Evolutionary conservation across 2,329 filamentous ascomycete species (phyloP).

Genomic region (Tothia fuscella): DNA sequence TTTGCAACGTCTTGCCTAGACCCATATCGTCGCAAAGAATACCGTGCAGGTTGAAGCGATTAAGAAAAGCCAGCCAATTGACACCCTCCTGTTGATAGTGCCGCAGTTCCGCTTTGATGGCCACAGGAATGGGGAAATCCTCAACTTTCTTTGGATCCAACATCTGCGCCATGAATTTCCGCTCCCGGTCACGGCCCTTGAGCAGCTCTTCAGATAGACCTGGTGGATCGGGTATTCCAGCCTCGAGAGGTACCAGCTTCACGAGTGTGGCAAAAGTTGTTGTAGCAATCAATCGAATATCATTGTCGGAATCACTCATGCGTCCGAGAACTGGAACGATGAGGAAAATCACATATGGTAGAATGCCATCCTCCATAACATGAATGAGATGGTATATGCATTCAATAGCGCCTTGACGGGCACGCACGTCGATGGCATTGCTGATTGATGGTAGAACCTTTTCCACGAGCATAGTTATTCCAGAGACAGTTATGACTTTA

Average conservation of each 20-base stretch:
- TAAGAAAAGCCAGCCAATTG: slow-evolving; percentile 97
- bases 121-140: slow-evolving; percentile 81
- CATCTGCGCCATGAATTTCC: slow-evolving; percentile 93
- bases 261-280: slow-evolving; percentile 95
- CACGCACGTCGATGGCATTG: slow-evolving; percentile 78
- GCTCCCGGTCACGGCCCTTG: slow-evolving; percentile 81
- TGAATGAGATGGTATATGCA: slow-evolving; percentile 94
- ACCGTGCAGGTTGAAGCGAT: slow-evolving; percentile 93
- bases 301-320: slow-evolving; percentile 97
- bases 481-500: slow-evolving; percentile 88
- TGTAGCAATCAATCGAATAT: slow-evolving; percentile 85
- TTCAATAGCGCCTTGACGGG: slow-evolving; percentile 87
- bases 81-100: slow-evolving; percentile 98
- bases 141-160: slow-evolving; percentile 96
- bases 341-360: slow-evolving; percentile 97
- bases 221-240: slow-evolving; percentile 91
- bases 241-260: slow-evolving; percentile 91
- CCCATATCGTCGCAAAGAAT: slow-evolving; percentile 99
- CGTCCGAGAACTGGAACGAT: slow-evolving; percentile 92
- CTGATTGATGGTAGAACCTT: slow-evolving; percentile 84
- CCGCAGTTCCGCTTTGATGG: slow-evolving; percentile 90
- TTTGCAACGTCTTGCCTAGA: slow-evolving; percentile 93
- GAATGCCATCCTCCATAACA: slow-evolving; percentile 91
- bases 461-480: slow-evolving; percentile 92
- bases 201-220: slow-evolving; percentile 81